phyloP scores from a whole-genome alignment of 2,329 filamentous ascomycete species.

The Phyllosticta paracitricarpa region DNA sequence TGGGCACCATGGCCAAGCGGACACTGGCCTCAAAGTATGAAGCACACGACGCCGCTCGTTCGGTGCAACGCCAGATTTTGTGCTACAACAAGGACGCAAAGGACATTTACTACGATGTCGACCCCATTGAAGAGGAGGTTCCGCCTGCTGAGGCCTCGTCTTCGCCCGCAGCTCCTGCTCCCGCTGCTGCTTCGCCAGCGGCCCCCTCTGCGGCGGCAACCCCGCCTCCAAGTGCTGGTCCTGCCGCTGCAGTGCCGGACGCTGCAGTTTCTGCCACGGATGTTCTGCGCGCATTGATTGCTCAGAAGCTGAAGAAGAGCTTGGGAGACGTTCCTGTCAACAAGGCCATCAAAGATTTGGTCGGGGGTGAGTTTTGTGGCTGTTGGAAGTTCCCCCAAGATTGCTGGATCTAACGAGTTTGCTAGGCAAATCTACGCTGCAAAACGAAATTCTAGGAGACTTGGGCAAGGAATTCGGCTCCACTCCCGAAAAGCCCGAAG shows the following conservation, averaged over 20 bases:
- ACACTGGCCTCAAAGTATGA: slow-evolving; percentile 96
- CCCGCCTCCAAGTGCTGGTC: slow-evolving; percentile 63
- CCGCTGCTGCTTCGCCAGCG: slow-evolving; percentile 44
- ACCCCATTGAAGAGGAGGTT: slow-evolving; percentile 81
- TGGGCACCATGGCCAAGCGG: slow-evolving; percentile 94
- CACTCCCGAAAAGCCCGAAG: slow-evolving; percentile 96
- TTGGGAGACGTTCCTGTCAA: slow-evolving; percentile 77
- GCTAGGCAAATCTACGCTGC: slow-evolving; percentile 89
- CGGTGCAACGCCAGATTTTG: slow-evolving; percentile 90
- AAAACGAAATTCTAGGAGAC: slow-evolving; percentile 97
- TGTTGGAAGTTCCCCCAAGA: not conserved
- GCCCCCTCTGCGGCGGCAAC: slow-evolving; percentile 45
- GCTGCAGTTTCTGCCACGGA: slow-evolving; percentile 80
- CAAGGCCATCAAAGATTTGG: slow-evolving; percentile 97
- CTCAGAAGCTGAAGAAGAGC: slow-evolving; percentile 96
- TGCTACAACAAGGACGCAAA: slow-evolving; percentile 99
- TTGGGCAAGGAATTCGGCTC: slow-evolving; percentile 97
- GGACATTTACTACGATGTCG: slow-evolving; percentile 98
- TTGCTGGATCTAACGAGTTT: slow-evolving; percentile 9
- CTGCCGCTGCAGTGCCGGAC: slow-evolving; percentile 78
- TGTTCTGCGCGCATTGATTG: slow-evolving; percentile 78
- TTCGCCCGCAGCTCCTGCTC: slow-evolving; percentile 37
- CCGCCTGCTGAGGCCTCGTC: slow-evolving; percentile 34
- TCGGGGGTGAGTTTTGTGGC: slow-evolving; percentile 62
- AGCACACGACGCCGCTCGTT: slow-evolving; percentile 94